These are phyloP conservation scores for Fusarium sarcochroum DNA, from an alignment of 2,329 filamentous ascomycete species.

Conservation along the genomic window DNA sequence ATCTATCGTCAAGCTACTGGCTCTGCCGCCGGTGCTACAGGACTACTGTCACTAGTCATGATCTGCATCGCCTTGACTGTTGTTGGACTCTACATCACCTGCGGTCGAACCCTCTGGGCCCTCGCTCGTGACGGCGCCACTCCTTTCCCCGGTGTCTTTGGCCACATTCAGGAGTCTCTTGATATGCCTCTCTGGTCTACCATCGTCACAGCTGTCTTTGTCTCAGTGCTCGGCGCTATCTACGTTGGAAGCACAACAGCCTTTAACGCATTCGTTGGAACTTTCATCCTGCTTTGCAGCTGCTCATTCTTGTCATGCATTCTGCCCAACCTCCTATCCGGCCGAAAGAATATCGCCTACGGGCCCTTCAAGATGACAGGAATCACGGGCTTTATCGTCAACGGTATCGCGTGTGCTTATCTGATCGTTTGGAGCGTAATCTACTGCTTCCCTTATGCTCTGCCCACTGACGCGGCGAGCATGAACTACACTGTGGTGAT, in stretches of 20 bases:
- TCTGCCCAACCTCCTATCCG: slow-evolving; percentile 67
- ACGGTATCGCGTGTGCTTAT: slow-evolving; percentile 67
- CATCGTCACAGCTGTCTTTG: slow-evolving; percentile 58
- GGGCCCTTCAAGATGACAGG: slow-evolving; percentile 71
- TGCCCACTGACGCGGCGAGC: slow-evolving; percentile 60
- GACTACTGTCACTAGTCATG: slow-evolving; percentile 61
- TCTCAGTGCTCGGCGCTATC: slow-evolving; percentile 71
- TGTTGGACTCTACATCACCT: slow-evolving; percentile 56
- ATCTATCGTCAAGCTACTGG: slow-evolving; percentile 74
- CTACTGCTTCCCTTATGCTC: slow-evolving; percentile 70
- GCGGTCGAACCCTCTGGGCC: slow-evolving; percentile 58
- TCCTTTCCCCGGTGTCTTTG: slow-evolving; percentile 51
- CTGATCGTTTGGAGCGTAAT: slow-evolving; percentile 74
- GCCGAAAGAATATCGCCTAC: slow-evolving; percentile 56
- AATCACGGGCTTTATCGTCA: slow-evolving; percentile 63
- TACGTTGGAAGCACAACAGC: slow-evolving; percentile 77
- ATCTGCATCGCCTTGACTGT: slow-evolving; percentile 56
- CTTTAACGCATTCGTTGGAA: slow-evolving; percentile 75
- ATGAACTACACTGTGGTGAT: slow-evolving; percentile 69
- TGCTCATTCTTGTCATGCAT: slow-evolving; percentile 72
- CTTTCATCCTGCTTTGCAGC: slow-evolving; percentile 56
- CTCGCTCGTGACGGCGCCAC: slow-evolving; percentile 58
- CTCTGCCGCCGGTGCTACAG: slow-evolving; percentile 64
- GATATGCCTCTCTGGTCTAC: slow-evolving; percentile 63
- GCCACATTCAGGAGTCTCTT: slow-evolving; percentile 49